These are phyloP conservation scores for Oryza glaberrima DNA, from an alignment of 176 grass and related monocot genomes.

Conservation along the genomic window DNA sequence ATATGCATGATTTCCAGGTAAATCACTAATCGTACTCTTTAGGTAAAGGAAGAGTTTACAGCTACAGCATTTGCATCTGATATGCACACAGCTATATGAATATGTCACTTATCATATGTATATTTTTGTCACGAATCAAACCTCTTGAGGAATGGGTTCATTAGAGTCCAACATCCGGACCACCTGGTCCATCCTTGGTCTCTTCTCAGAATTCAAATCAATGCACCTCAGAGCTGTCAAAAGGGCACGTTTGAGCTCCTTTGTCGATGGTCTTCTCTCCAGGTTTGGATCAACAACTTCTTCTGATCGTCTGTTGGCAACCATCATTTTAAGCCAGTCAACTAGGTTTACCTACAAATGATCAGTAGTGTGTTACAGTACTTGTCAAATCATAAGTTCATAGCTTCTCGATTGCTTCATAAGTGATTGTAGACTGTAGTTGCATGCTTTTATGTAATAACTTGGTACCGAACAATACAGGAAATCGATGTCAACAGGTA, in stretches of 20 bases:
- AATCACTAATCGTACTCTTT: not conserved
- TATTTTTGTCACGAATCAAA: slow-evolving; percentile 31
- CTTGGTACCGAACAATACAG: not conserved
- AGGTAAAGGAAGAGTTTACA: not conserved
- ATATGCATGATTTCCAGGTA: slow-evolving; percentile 22
- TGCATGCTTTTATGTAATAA: not conserved
- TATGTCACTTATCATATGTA: no score
- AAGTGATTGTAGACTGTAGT: not conserved
- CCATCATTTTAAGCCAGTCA: slow-evolving; percentile 99
- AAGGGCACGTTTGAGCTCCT: slow-evolving; percentile 86
- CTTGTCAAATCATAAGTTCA: not conserved
- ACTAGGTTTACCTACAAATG: slow-evolving; percentile 89
- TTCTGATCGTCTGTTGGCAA: slow-evolving; percentile 78
- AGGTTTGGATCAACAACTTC: slow-evolving; percentile 92
- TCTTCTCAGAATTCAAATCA: slow-evolving; percentile 89
- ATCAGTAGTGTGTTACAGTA: slow-evolving; percentile 14
- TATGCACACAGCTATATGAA: not conserved
- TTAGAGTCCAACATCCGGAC: slow-evolving; percentile 93
- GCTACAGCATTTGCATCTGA: not conserved
- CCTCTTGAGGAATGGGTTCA: slow-evolving; percentile 73
- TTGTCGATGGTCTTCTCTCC: slow-evolving; percentile 84
- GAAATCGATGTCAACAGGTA: slow-evolving; percentile 3
- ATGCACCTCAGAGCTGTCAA: slow-evolving; percentile 91
- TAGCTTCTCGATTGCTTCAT: not conserved
- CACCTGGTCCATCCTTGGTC: slow-evolving; percentile 94